phyloP scores from a whole-genome alignment of 306 rosid genomes.

The Delonix regia region DNA sequence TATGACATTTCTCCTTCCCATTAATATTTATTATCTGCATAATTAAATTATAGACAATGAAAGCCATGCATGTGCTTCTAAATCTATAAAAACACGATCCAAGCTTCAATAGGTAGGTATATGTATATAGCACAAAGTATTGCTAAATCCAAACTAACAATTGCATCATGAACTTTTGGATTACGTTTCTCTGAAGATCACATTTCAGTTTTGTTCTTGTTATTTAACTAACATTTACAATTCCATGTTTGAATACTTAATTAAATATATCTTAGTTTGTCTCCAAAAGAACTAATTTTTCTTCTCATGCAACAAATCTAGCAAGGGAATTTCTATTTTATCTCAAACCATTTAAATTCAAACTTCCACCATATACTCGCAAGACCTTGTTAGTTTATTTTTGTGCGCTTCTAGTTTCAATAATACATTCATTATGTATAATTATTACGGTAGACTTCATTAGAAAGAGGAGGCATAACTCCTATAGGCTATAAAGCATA shows the following conservation, averaged over 20 bases:
- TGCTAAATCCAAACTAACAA: background rate
- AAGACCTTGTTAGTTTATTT: no score
- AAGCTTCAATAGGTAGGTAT: background rate
- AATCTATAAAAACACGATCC: background rate
- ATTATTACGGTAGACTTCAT: no score
- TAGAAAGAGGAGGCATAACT: no score
- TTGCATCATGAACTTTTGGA: background rate
- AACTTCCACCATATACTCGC: background rate
- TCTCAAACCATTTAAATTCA: background rate
- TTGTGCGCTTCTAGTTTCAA: no score
- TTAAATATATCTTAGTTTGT: background rate
- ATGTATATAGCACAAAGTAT: background rate
- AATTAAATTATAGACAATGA: background rate
- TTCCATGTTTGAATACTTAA: background rate
- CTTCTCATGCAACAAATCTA: background rate
- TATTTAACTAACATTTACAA: background rate
- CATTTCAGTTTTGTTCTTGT: background rate
- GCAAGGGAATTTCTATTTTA: no score
- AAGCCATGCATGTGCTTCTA: background rate
- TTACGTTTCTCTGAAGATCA: background rate
- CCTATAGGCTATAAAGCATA: no score
- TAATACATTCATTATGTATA: no score
- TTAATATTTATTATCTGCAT: background rate
- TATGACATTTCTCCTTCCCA: slow-evolving; percentile 19
- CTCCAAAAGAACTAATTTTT: background rate